Conservation (phyloP, 2,329 filamentous ascomycete species). For the Phyllosticta citribraziliensis region DNA sequence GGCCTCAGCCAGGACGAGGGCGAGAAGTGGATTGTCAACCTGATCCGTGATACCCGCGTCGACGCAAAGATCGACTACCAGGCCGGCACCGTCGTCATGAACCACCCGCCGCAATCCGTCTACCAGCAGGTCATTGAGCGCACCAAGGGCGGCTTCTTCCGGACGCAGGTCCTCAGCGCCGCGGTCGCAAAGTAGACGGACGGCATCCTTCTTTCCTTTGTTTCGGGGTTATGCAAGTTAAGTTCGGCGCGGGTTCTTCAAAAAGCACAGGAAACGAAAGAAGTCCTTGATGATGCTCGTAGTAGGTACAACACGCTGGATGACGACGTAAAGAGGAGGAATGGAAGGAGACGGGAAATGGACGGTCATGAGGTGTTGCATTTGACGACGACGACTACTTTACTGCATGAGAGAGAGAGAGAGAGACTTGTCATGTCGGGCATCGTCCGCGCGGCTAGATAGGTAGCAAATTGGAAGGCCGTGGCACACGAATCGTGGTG, state of each 20-base stretch:
- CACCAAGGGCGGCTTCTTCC: constrained; percentile 97
- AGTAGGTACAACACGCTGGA: too few species aligned
- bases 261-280: background rate
- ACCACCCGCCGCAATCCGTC: constrained; percentile 95
- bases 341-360: too few species aligned
- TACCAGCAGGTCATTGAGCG: constrained; percentile 99
- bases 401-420: too few species aligned
- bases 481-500: too few species aligned
- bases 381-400: too few species aligned
- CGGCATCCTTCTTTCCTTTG: background rate
- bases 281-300: background rate
- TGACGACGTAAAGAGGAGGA: too few species aligned
- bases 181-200: constrained; percentile 37
- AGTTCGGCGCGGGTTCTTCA: background rate
- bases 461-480: too few species aligned
- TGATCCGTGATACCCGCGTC: constrained; percentile 93
- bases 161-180: constrained; percentile 80
- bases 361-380: too few species aligned
- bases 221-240: constrained; percentile 1
- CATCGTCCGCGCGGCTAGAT: too few species aligned
- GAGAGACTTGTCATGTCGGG: too few species aligned
- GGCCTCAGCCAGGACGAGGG: constrained; percentile 89
- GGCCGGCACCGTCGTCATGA: constrained; percentile 97
- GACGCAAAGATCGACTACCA: constrained; percentile 99
- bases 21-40: constrained; percentile 99